Conservation (phyloP, 345 rosid genomes). For the Populus davidiana region DNA sequence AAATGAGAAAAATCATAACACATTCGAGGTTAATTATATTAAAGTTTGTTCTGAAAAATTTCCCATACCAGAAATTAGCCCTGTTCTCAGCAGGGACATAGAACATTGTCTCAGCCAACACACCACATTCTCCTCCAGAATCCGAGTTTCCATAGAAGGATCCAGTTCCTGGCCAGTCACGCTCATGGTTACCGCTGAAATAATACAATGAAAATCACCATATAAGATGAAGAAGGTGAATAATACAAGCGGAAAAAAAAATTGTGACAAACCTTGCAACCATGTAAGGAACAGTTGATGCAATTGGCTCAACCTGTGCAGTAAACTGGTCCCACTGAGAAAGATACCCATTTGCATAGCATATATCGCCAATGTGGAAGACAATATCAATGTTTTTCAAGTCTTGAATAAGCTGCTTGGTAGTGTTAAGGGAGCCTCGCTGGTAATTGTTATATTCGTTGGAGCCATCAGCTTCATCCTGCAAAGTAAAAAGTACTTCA, state of each 20-base stretch:
- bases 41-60: neutral
- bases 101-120: slow-evolving; percentile 69
- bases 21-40: neutral
- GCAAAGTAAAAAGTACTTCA: neutral
- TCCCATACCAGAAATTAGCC: slow-evolving; percentile 53
- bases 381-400: slow-evolving; percentile 50
- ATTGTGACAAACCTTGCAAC: slow-evolving; percentile 50
- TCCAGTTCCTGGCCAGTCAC: slow-evolving; percentile 66
- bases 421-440: slow-evolving; percentile 59
- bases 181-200: slow-evolving; percentile 71
- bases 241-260: neutral
- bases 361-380: slow-evolving; percentile 70
- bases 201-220: neutral
- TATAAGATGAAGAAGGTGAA: neutral
- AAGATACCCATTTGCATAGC: slow-evolving; percentile 67
- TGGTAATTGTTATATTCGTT: slow-evolving; percentile 51
- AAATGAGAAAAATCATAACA: neutral
- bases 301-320: slow-evolving; percentile 64
- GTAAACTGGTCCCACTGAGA: slow-evolving; percentile 79
- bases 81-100: slow-evolving; percentile 62
- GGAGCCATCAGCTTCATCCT: slow-evolving; percentile 71
- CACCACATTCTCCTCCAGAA: slow-evolving; percentile 82
- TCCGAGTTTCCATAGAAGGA: slow-evolving; percentile 56
- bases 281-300: slow-evolving; percentile 69
- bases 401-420: slow-evolving; percentile 55